phyloP scores from a whole-genome alignment of 768 basidiomycete genomes.

The Psilocybe azurescens region DNA sequence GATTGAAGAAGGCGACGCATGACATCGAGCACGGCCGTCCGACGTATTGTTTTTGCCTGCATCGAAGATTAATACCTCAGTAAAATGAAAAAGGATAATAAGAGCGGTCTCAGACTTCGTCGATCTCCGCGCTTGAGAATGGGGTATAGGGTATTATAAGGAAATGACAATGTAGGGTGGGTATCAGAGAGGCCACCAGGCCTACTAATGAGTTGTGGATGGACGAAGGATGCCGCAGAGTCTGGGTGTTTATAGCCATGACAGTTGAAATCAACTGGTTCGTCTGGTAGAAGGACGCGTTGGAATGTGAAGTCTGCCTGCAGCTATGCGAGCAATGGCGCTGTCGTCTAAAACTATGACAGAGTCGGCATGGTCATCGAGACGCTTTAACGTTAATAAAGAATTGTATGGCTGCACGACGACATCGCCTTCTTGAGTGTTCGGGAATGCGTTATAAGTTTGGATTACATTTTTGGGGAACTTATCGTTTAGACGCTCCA shows the following conservation, averaged over 20 bases:
- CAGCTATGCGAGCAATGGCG: constrained; percentile 90
- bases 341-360: constrained; percentile 98
- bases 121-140: constrained; percentile 95
- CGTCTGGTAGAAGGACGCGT: constrained; percentile 88
- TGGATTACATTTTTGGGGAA: constrained; percentile 99
- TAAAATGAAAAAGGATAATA: neutral
- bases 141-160: constrained; percentile 99
- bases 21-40: constrained; percentile 97
- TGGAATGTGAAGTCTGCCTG: constrained; percentile 87
- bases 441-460: constrained; percentile 98
- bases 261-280: constrained; percentile 96
- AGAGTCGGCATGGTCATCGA: constrained; percentile 95
- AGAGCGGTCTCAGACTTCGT: constrained; percentile 66
- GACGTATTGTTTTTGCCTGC: constrained; percentile 92
- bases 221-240: constrained; percentile 95
- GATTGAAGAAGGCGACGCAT: constrained; percentile 98
- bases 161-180: constrained; percentile 97
- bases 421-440: constrained; percentile 91
- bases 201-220: constrained; percentile 99
- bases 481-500: constrained; percentile 95
- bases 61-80: neutral
- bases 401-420: constrained; percentile 99
- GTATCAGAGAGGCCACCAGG: constrained; percentile 95
- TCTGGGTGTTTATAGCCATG: constrained; percentile 97
- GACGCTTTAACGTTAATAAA: constrained; percentile 87